phyloP scores from a whole-genome alignment of 768 basidiomycete species.

The Dioszegia aurantiaca region DNA sequence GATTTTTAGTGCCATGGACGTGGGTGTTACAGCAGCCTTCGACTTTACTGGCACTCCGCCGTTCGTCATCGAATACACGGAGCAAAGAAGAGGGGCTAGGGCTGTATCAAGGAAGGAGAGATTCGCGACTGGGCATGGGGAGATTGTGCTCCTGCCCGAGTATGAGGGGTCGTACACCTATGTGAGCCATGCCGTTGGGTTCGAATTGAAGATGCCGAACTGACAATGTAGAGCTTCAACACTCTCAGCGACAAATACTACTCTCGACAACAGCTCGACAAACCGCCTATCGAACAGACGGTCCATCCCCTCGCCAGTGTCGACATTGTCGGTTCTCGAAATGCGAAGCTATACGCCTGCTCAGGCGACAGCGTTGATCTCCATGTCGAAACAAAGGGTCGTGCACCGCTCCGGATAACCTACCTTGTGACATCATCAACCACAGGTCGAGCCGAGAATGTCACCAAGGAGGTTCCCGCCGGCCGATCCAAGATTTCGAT shows the following conservation, averaged over 20 bases:
- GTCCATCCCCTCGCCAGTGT: conserved; percentile 76
- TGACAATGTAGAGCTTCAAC: conserved; percentile 57
- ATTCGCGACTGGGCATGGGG: conserved; percentile 65
- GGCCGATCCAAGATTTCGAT: conserved; percentile 68
- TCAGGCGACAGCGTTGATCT: conserved; percentile 71
- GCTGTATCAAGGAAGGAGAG: conserved; percentile 58
- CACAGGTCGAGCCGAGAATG: conserved; percentile 22
- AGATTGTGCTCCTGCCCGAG: conserved; percentile 80
- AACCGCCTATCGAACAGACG: conserved; percentile 74
- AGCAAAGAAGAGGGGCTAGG: conserved; percentile 59
- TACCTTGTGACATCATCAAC: conserved; percentile 51
- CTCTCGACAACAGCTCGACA: conserved; percentile 67
- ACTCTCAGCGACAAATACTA: conserved; percentile 82
- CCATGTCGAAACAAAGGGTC: conserved; percentile 81
- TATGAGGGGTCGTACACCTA: conserved; percentile 86
- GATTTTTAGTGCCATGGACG: conserved; percentile 59
- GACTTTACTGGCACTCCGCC: conserved; percentile 85
- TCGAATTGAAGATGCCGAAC: not conserved
- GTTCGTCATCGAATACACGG: conserved; percentile 76
- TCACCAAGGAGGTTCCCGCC: conserved; percentile 27
- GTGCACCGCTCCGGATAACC: conserved; percentile 83
- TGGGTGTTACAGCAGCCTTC: conserved; percentile 81
- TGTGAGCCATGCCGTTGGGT: conserved; percentile 40
- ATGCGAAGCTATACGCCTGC: conserved; percentile 59
- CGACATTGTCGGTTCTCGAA: conserved; percentile 27